These are phyloP conservation scores for Tillandsia fasciculata DNA, from an alignment of 176 grass and related monocot species.

Conservation along the genomic window DNA sequence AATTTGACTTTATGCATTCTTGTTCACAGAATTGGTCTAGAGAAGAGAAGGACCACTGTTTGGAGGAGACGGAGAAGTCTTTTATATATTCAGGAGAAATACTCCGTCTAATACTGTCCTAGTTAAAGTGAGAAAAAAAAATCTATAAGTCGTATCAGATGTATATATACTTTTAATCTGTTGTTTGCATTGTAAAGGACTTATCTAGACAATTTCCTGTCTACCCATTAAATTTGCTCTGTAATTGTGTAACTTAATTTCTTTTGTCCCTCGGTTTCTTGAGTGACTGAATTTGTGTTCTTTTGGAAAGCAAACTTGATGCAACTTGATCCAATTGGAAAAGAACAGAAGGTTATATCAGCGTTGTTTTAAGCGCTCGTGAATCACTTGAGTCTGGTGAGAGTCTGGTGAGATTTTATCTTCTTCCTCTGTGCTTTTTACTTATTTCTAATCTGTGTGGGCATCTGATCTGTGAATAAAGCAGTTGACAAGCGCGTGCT, in stretches of 20 bases:
- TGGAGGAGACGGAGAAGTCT: slow-evolving; percentile 83
- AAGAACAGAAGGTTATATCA: not conserved
- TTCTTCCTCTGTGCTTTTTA: too few species aligned
- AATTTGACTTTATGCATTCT: not conserved
- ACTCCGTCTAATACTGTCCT: slow-evolving; percentile 68
- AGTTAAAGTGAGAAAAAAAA: not conserved
- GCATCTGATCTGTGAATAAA: too few species aligned
- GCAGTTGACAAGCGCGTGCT: too few species aligned
- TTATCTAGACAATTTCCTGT: not conserved
- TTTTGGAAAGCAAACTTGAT: not conserved
- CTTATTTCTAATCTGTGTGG: too few species aligned
- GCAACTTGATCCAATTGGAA: not conserved
- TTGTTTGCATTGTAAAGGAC: not conserved
- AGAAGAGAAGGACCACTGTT: slow-evolving; percentile 80
- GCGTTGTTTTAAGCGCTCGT: too few species aligned
- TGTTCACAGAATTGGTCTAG: slow-evolving; percentile 51
- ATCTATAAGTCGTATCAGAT: not conserved
- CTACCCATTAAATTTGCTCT: not conserved
- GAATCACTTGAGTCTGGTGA: too few species aligned
- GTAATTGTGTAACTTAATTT: not conserved
- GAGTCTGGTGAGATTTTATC: too few species aligned
- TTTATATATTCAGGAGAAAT: slow-evolving; percentile 64
- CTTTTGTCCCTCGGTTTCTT: not conserved
- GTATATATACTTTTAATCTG: not conserved
- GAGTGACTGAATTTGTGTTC: not conserved